phyloP scores from a whole-genome alignment of 2,329 filamentous ascomycete genomes.

The Talaromyces sp. region DNA sequence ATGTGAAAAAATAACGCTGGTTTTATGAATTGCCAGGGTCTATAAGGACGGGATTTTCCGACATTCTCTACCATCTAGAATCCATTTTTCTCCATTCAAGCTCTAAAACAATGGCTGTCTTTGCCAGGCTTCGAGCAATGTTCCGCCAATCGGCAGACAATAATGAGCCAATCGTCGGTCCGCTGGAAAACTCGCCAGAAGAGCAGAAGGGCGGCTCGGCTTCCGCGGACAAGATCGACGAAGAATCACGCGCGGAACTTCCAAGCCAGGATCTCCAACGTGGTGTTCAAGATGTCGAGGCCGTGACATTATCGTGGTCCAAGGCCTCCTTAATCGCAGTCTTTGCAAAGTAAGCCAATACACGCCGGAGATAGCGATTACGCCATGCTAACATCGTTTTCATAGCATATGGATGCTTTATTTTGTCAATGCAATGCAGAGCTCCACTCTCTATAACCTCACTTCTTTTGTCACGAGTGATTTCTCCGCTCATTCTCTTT shows the following conservation, averaged over 20 bases:
- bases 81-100: too few relatives aligned
- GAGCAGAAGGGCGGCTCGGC: not conserved
- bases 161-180: not conserved
- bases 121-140: too few relatives aligned
- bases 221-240: not conserved
- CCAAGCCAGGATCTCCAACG: constrained; percentile 13
- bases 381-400: not conserved
- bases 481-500: constrained; percentile 48
- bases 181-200: not conserved
- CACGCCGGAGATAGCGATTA: not conserved
- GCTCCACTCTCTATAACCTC: constrained; percentile 24
- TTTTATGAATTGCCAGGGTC: too few relatives aligned
- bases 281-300: constrained; percentile 21
- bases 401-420: constrained; percentile 34
- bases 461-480: constrained; percentile 45
- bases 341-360: constrained; percentile 43
- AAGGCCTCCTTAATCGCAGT: constrained; percentile 34
- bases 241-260: not conserved
- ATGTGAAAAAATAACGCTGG: too few relatives aligned
- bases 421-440: constrained; percentile 31
- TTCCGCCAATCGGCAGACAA: too few relatives aligned
- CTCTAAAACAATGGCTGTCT: too few relatives aligned
- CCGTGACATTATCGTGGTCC: constrained; percentile 29
- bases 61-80: too few relatives aligned
- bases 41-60: too few relatives aligned